phyloP scores from a whole-genome alignment of 1,139 yeast genomes.

The Saccharomyces hybrid region DNA sequence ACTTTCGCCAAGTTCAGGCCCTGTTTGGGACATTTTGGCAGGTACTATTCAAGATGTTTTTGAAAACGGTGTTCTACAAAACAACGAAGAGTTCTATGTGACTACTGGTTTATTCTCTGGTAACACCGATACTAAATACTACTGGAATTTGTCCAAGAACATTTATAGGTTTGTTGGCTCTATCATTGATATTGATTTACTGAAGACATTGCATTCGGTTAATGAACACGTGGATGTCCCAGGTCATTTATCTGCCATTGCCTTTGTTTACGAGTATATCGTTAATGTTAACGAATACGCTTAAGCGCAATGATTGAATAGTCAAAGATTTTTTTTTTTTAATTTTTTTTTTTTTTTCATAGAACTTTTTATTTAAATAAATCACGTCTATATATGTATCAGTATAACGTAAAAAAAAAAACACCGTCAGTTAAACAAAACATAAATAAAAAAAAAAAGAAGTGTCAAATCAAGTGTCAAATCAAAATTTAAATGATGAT shows the following conservation, averaged over 20 bases:
- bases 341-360: not conserved
- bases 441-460: not conserved
- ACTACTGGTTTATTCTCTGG: constrained; percentile 69
- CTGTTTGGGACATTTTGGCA: constrained; percentile 45
- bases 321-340: not conserved
- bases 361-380: not conserved
- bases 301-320: not conserved
- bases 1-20: constrained; percentile 40
- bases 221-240: constrained; percentile 49
- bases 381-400: not conserved
- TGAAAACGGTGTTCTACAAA: constrained; percentile 31
- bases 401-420: not conserved
- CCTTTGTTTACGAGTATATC: constrained; percentile 51
- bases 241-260: constrained; percentile 50
- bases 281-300: constrained; percentile 30
- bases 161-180: constrained; percentile 48
- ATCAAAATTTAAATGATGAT: not conserved
- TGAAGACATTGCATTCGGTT: constrained; percentile 44
- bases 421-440: not conserved
- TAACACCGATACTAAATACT: constrained; percentile 77
- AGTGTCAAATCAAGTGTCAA: not conserved
- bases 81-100: constrained; percentile 38
- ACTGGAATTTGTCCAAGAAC: constrained; percentile 66
- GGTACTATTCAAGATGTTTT: constrained; percentile 49
- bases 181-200: constrained; percentile 14